Percentiles rank a stretch among this genome's conserved stretches.
Conservation (phyloP, 345 rosid species). For the Citrus inodora region DNA sequence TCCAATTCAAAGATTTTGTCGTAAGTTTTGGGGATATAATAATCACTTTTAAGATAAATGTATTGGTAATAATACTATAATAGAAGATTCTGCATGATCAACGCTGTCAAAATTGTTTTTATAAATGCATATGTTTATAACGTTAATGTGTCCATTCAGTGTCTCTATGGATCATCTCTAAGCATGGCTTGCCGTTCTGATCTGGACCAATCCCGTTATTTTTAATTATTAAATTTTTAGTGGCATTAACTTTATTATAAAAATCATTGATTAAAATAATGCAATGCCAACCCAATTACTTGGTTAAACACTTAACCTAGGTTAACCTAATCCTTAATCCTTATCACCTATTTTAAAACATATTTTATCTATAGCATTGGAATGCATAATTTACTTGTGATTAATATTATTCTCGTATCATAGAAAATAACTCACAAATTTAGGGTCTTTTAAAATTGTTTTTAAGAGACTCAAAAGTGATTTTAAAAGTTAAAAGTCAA, state of each 20-base stretch:
- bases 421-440: too few relatives aligned
- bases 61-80: background rate
- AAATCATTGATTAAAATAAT: background rate
- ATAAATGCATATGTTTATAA: background rate
- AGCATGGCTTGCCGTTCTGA: background rate
- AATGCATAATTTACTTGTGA: background rate
- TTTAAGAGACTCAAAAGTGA: too few relatives aligned
- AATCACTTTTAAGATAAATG: background rate
- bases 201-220: background rate
- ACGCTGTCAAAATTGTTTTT: background rate
- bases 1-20: background rate
- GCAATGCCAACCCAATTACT: background rate
- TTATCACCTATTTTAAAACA: background rate
- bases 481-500: too few relatives aligned
- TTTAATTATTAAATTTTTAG: too few relatives aligned
- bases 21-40: background rate
- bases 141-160: constrained; percentile 18
- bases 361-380: background rate
- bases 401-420: too few relatives aligned
- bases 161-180: background rate
- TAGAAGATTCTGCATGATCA: background rate
- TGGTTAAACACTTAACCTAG: background rate
- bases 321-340: background rate
- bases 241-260: background rate
- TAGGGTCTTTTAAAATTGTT: too few relatives aligned